Conservation (phyloP, 495 filamentous ascomycete genomes). For the Entonaema liquescens region DNA sequence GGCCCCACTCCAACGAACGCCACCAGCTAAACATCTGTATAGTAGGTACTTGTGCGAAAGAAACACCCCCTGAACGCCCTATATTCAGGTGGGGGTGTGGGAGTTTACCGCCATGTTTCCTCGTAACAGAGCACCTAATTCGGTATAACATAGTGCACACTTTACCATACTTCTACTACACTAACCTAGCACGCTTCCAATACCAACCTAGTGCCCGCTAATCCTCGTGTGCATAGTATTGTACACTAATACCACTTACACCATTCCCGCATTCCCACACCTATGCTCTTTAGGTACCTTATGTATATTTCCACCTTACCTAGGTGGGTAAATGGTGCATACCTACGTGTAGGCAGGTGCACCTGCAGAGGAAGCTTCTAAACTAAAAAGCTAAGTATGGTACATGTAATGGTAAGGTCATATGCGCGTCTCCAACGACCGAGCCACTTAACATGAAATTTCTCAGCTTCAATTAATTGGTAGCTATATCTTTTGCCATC, state of each 20-base stretch:
- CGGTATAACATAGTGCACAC: slow-evolving; percentile 8
- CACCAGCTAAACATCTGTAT: slow-evolving; percentile 10
- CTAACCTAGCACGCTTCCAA: too few relatives aligned
- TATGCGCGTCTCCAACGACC: slow-evolving; percentile 19
- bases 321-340: slow-evolving; percentile 6
- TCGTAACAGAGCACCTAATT: slow-evolving; percentile 1
- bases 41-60: slow-evolving; percentile 8
- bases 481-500: neutral
- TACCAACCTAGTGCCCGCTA: neutral
- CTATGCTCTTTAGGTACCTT: neutral
- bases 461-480: neutral
- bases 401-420: neutral
- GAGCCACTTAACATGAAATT: neutral
- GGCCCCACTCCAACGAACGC: slow-evolving; percentile 24
- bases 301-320: neutral
- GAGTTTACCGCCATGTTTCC: neutral
- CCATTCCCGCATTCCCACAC: neutral
- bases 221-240: neutral
- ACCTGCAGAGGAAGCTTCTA: slow-evolving; percentile 21
- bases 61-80: neutral
- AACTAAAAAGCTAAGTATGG: slow-evolving; percentile 16
- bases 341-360: slow-evolving; percentile 22
- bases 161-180: neutral
- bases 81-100: neutral
- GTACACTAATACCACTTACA: too few relatives aligned